Conservation (phyloP, 129 eudicot genomes). For the sunflower (Helianthus annuus) region DNA sequence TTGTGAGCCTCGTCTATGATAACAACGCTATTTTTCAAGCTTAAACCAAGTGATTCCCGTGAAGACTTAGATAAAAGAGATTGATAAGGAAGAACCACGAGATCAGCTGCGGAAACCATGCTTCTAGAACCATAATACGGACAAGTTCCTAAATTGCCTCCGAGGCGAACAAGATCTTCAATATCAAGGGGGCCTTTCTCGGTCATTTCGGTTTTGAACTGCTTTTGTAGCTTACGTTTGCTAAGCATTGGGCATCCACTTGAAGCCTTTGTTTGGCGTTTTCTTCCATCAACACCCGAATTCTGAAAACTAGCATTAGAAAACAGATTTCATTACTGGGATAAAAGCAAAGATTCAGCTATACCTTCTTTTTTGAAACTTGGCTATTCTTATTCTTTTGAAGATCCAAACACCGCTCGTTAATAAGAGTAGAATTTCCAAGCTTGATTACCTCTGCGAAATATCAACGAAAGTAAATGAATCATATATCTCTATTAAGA, state of each 20-base stretch:
- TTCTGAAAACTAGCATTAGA: slow-evolving; percentile 38
- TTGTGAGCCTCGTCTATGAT: slow-evolving; percentile 97
- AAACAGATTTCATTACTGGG: too few relatives aligned
- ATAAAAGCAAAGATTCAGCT: too few relatives aligned
- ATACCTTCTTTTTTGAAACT: slow-evolving; percentile 55
- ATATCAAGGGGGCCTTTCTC: slow-evolving; percentile 74
- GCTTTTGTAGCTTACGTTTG: slow-evolving; percentile 61
- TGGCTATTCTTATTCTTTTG: slow-evolving; percentile 70
- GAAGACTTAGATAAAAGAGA: slow-evolving; percentile 95
- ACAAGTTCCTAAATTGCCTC: slow-evolving; percentile 70
- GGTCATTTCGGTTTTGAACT: slow-evolving; percentile 54
- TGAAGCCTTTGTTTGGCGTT: slow-evolving; percentile 54
- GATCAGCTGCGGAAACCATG: slow-evolving; percentile 86
- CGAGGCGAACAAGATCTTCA: slow-evolving; percentile 89
- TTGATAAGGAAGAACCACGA: slow-evolving; percentile 93
- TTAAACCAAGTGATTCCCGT: slow-evolving; percentile 88
- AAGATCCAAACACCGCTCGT: slow-evolving; percentile 89
- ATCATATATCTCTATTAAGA: not conserved
- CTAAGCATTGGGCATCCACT: slow-evolving; percentile 91
- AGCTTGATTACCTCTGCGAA: slow-evolving; percentile 73
- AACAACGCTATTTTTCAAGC: slow-evolving; percentile 71
- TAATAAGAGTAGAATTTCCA: slow-evolving; percentile 64
- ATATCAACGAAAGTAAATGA: not conserved
- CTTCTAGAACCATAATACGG: slow-evolving; percentile 96
- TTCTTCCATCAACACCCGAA: slow-evolving; percentile 52